Evolutionary conservation across 2,329 filamentous ascomycete genomes (phyloP), one percentile per base, ranked within the genome.

Genomic region (Curvularia spicifera): DNA sequence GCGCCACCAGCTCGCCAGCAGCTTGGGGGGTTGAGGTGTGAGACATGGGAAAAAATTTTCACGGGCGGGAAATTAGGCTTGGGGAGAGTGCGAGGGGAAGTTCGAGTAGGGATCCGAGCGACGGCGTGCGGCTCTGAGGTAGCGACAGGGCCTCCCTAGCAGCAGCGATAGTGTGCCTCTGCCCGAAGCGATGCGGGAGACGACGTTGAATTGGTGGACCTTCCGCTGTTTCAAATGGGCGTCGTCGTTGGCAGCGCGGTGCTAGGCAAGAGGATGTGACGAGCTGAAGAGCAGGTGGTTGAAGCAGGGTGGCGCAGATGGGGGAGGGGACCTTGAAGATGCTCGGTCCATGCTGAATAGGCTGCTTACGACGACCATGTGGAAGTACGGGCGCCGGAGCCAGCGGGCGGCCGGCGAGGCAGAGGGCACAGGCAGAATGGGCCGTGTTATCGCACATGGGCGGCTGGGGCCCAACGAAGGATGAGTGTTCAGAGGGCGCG

Each of bases 51-150:
- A 57, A 57, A 66, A 72, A 72, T 68, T 74, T 73, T 68, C 61
- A 62, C 66, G 49, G 63, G 58, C 64, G 71, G 73, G 74, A 76
- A 66, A 76, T 76, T 75, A 67, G 58, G 39, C 57, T 67, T 67
- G 62, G 63, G 64, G 67, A 61, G 64, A 65, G 55, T 49, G 59
- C 64, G 55, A 61, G 61, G 62, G 60, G 62, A 59, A 64, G 63
- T 61, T 56, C 62, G 51, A 57, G 55, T 66, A 64, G 59, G 65
- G 72, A 69, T 69, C 71, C 67, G 68, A 70, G 71, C 72, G 63
- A 60, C 63, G 8, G 64, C 63, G 71, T 74, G 73, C 72, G 72
- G 72, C 73, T 75, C 73, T 72, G 66, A 66, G 59, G 57, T 46
- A 57, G 60, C 61, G 60, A 57, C 70, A 72, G 67, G 73, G 72